Conservation (phyloP, 2,329 filamentous ascomycete genomes). For the Monosporascus sp. region DNA sequence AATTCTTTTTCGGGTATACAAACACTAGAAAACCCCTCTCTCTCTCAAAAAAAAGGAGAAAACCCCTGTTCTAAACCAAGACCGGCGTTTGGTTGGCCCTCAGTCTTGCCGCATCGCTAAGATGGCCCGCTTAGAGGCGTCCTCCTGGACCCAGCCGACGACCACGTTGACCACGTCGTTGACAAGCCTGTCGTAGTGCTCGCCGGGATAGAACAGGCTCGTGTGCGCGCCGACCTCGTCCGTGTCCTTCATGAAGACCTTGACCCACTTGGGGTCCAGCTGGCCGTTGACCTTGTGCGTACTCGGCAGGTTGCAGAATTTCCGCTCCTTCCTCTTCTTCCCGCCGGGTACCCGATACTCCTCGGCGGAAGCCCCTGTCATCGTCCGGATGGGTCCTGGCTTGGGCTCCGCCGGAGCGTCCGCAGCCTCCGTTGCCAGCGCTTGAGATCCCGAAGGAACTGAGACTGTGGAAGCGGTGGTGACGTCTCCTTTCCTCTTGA, state of each 20-base stretch:
- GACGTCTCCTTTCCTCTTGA: slow-evolving; percentile 15
- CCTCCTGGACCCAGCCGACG: slow-evolving; percentile 65
- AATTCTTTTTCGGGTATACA: too few relatives aligned
- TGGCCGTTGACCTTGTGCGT: slow-evolving; percentile 42
- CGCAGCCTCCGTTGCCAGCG: background rate
- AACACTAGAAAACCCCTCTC: too few relatives aligned
- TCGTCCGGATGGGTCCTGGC: background rate
- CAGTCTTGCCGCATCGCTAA: slow-evolving; percentile 20
- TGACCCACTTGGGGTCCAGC: slow-evolving; percentile 68
- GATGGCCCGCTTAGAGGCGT: slow-evolving; percentile 41
- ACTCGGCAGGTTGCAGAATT: slow-evolving; percentile 71
- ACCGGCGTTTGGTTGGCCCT: background rate
- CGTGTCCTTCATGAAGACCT: slow-evolving; percentile 74
- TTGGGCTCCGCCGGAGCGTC: slow-evolving; percentile 1
- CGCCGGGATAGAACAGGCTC: slow-evolving; percentile 68
- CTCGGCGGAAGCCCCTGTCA: background rate
- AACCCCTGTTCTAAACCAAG: background rate
- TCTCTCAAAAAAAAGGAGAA: too few relatives aligned
- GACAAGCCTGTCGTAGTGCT: slow-evolving; percentile 73
- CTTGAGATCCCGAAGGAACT: background rate
- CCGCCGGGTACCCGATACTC: slow-evolving; percentile 1
- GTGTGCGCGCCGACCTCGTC: slow-evolving; percentile 86
- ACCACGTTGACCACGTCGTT: slow-evolving; percentile 66
- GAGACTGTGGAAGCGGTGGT: background rate
- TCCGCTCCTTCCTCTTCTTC: slow-evolving; percentile 51